phyloP scores from a whole-genome alignment of 1,284 basidiomycete genomes.

The Cutaneotrichosporon daszewskae region DNA sequence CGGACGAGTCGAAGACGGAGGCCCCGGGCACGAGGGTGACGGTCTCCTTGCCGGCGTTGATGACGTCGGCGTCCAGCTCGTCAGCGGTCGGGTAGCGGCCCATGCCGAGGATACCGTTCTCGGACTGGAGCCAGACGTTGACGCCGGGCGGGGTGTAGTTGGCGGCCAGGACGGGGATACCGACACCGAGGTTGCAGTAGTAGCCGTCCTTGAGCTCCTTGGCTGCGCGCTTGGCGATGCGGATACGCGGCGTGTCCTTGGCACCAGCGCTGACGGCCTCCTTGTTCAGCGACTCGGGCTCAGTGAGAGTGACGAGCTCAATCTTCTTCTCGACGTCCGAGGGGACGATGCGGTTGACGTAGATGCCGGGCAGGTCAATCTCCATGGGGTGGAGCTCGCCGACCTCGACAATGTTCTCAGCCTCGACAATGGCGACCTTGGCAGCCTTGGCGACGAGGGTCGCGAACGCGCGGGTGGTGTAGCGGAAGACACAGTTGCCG shows the following conservation, averaged over 20 bases:
- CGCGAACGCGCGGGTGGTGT: slow-evolving; percentile 83
- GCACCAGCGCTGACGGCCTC: slow-evolving; percentile 14
- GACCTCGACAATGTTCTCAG: slow-evolving; percentile 84
- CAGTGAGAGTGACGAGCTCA: slow-evolving; percentile 59
- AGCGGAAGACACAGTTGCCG: slow-evolving; percentile 79
- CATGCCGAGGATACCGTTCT: slow-evolving; percentile 94
- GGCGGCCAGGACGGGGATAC: slow-evolving; percentile 91
- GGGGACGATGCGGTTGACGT: slow-evolving; percentile 78
- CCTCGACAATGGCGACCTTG: slow-evolving; percentile 86
- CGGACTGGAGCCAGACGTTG: slow-evolving; percentile 87
- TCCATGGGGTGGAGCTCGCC: slow-evolving; percentile 77
- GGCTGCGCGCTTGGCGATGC: slow-evolving; percentile 72
- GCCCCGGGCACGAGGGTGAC: slow-evolving; percentile 87
- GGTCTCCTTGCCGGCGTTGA: slow-evolving; percentile 96
- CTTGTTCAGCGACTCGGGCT: slow-evolving; percentile 21
- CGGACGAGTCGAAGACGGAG: slow-evolving; percentile 65
- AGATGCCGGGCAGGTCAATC: slow-evolving; percentile 75
- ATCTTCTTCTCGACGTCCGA: slow-evolving; percentile 73
- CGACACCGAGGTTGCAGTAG: slow-evolving; percentile 67
- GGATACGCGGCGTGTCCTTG: slow-evolving; percentile 52
- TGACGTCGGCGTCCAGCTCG: slow-evolving; percentile 87
- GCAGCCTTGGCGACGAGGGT: slow-evolving; percentile 83
- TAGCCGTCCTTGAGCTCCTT: slow-evolving; percentile 86
- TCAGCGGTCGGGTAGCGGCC: slow-evolving; percentile 84
- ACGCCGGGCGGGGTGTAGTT: slow-evolving; percentile 71